Base-by-base conservation (phyloP, 768 basidiomycete species). In the Rickenella mellea region DNA sequence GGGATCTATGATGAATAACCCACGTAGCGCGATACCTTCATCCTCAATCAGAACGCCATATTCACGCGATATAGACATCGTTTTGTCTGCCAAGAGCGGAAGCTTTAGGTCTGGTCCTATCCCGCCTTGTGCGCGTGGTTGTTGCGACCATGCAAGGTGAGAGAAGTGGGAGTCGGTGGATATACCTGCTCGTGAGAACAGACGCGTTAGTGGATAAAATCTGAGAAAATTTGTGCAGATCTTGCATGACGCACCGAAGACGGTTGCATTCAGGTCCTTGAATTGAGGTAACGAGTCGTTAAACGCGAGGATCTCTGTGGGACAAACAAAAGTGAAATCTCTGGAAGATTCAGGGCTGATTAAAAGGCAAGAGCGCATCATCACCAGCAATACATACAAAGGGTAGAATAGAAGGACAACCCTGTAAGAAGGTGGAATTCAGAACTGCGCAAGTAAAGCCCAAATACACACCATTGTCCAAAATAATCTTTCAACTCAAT, bases 281-380 rank as follows among this genome's bases (percentile, higher is more conserved):
- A 94, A 91, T 47, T 73, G 69, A 40, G 76, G 57, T 25, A 94
- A 74, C 7, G 88, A 82, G 47, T 89, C 86, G 61, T 94, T 91
- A 74, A 92, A 96, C 1, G 91, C 92, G 36, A 93, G 75, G 57
- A 96, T 93, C 64, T 94, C 92, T 44, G 90, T 92, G n/a, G 89
- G 89, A 66, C 89, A 93, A 53, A 87, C 85, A 51, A 86, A 87
- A 28, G 87, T 88, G 63, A 87, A 89, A 55, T 86, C 84, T 70
- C 83, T 89, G 47, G 20, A 29, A 20, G 26, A 11, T 3, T 9
- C 7, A 40, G 20, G 39, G 20, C 20, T 40, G 21, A 4, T 44
- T 11, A 19, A 12, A 27, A 6, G 17, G 15, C 8, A 40, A 21
- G 33, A 17, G 17, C 14, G 27, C 29, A 41, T 44, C 29, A 46